Evolutionary conservation across 139 green algal species (phyloP), one percentile per base, ranked within the genome.

Genomic region (Picochlorum costavermella): DNA sequence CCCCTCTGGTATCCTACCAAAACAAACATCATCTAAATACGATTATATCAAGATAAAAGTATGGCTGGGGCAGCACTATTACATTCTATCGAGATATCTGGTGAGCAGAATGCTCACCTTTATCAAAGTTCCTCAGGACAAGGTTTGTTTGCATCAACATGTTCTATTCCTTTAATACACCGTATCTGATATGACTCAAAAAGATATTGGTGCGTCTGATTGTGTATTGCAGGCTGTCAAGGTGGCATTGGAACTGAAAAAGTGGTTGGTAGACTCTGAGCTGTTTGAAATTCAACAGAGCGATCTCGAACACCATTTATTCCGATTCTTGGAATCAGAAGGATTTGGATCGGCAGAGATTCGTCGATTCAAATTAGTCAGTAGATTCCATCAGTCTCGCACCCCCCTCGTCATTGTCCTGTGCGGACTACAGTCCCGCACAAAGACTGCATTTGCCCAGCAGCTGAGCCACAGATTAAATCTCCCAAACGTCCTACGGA

Each of bases 401-500:
- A 73, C 79, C 14, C 90, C 90, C 1, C 80, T 97, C 23, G 79
- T 95, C 11, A 79, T 97, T 20, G 53, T 95, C n/a, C 64, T 97
- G 6, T 88, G 76, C 43, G 90, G 90, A 12, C 73, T 80, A 3
- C 70, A 88, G 0, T 94, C 83, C 71, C 84, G 85, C 89, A 90
- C 90, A 56, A 96, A 96, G 75, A 95, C 90, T 0, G 85, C 74
- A 4, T 62, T 96, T 13, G 88, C 90, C 2, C 92, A 96, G 75
- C 84, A 93, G 75, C 82, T 97, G 44, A 86, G 91, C 1, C 81
- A 88, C 1, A 74, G 89, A 9, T 81, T 97, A 33, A 97, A 97
- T 83, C 75, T 97, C 62, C 86, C 91, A 31, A 97, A 96, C 60
- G 86, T 97, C 4, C 78, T 97, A 65, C 89, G 90, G 69, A 96